phyloP scores from a whole-genome alignment of 345 rosid genomes.

The Syzygium aqueum region DNA sequence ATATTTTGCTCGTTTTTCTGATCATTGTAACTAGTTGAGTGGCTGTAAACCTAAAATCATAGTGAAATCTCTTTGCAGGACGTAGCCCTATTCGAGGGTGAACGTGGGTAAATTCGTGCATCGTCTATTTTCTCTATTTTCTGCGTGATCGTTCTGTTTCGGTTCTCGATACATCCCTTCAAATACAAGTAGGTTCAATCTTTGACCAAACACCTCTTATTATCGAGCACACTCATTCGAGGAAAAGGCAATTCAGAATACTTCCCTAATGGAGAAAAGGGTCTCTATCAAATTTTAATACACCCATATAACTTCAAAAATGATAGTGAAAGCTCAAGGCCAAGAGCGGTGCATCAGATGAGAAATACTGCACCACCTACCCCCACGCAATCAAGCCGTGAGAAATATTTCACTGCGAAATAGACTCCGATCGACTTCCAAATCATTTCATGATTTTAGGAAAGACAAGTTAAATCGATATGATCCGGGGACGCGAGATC shows the following conservation, averaged over 20 bases:
- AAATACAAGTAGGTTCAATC: neutral
- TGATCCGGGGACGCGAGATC: neutral
- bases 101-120: no score
- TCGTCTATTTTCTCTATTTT: no score
- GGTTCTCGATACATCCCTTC: no score
- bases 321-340: neutral
- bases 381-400: neutral
- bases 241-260: neutral
- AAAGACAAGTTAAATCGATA: neutral
- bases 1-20: no score
- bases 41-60: no score
- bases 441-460: neutral
- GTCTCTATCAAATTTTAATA: neutral
- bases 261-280: neutral
- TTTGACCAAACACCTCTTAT: neutral
- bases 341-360: neutral
- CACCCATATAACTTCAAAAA: neutral
- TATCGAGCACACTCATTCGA: neutral
- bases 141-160: no score
- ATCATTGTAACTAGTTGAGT: no score
- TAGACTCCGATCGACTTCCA: neutral
- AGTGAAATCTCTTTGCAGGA: no score
- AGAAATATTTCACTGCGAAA: neutral
- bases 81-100: no score
- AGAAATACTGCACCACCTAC: neutral